Evolutionary conservation across 371 early-diverging fungal genomes (phyloP).

Genomic region (Mucor velutinosus): DNA sequence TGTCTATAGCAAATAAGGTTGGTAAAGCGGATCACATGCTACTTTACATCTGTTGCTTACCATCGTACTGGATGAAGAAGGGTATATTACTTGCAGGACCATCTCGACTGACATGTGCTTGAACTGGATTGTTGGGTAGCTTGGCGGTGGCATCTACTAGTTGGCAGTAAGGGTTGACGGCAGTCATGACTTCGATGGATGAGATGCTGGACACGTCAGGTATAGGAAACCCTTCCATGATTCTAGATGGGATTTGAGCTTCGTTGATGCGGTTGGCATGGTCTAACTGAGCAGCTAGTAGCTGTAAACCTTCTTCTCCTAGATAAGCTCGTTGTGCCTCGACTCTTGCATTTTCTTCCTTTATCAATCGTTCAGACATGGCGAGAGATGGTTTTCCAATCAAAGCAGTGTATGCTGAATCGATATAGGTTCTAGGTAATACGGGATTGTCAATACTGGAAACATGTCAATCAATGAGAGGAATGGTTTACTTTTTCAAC

Average conservation of each 20-base stretch:
- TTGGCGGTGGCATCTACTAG: background rate
- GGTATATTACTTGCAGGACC: constrained; percentile 26
- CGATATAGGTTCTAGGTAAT: constrained; percentile 37
- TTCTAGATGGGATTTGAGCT: constrained; percentile 49
- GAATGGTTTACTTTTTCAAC: constrained; percentile 42
- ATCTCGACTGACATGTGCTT: constrained; percentile 46
- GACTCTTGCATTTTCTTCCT: constrained; percentile 46
- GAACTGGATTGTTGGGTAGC: constrained; percentile 38
- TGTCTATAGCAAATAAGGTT: constrained; percentile 30
- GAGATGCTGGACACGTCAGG: constrained; percentile 52
- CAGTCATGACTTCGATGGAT: constrained; percentile 53
- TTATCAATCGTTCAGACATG: constrained; percentile 36
- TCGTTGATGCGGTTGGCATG: constrained; percentile 52
- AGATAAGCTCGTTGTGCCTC: constrained; percentile 35
- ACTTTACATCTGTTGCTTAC: constrained; percentile 26
- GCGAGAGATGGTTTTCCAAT: constrained; percentile 53
- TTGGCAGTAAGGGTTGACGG: constrained; percentile 23
- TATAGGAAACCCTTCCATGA: constrained; percentile 56
- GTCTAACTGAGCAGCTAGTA: constrained; percentile 37
- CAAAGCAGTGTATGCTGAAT: constrained; percentile 45
- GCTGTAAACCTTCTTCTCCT: constrained; percentile 34
- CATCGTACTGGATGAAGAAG: constrained; percentile 57
- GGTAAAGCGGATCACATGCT: background rate
- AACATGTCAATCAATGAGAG: too few species aligned
- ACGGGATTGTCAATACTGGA: background rate